Conservation (phyloP, 345 rosid genomes). For the Eucalyptus regnans region DNA sequence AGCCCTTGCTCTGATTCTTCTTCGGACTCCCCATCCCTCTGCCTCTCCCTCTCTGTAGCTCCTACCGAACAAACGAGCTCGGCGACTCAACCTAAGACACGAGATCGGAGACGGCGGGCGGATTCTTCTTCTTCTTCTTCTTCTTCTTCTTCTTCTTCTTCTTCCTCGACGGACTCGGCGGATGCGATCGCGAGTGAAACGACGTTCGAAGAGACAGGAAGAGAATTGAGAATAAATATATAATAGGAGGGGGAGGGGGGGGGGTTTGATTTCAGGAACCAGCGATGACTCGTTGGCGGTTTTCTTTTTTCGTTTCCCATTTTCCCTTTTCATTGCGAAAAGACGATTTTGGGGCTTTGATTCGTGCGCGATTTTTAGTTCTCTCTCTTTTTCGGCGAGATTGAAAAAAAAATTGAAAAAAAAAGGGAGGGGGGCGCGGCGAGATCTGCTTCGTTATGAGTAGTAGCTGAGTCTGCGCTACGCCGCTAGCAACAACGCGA, state of each 20-base stretch:
- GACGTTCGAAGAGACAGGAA: neutral
- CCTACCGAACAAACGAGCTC: neutral
- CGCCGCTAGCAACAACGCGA: neutral
- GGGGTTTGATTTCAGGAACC: neutral
- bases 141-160: neutral
- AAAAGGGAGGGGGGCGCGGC: neutral
- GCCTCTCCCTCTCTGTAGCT: neutral
- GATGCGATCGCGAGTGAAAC: neutral
- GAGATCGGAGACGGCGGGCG: neutral
- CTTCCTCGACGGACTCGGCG: neutral
- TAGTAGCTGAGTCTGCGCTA: neutral
- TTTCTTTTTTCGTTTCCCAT: neutral
- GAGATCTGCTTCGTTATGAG: neutral
- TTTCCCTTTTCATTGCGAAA: neutral
- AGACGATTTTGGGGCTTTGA: neutral
- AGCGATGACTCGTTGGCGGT: slow-evolving; percentile 3
- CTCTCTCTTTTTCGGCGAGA: neutral
- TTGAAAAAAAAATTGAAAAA: no score
- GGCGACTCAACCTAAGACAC: neutral
- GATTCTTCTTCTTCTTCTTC: neutral
- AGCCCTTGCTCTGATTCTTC: slow-evolving; percentile 42
- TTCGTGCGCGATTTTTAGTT: neutral
- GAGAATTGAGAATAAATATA: neutral
- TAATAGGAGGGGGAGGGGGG: neutral
- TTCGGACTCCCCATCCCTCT: slow-evolving; percentile 34